Percentiles rank a stretch among this genome's conserved stretches.
These are phyloP conservation scores for Plasmodium reichenowi DNA, from an alignment of 169 alveolate genomes.

Conservation along the genomic window DNA sequence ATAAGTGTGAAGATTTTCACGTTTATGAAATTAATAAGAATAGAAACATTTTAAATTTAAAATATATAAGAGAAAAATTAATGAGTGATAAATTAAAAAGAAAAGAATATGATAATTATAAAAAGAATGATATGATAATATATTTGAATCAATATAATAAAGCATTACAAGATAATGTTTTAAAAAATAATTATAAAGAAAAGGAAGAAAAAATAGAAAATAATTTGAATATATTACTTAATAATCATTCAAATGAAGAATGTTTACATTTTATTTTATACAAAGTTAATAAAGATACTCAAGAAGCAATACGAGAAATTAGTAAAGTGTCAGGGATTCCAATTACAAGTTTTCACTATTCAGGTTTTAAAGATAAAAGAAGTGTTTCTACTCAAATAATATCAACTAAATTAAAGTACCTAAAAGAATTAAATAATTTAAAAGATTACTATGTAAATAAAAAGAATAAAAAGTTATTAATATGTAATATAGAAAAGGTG, in stretches of 20 bases:
- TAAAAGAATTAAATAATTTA: constrained; percentile 8
- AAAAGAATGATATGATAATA: neutral
- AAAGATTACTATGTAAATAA: constrained; percentile 9
- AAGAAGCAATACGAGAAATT: constrained; percentile 74
- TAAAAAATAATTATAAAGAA: neutral
- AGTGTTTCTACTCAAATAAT: constrained; percentile 74
- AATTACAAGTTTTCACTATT: constrained; percentile 61
- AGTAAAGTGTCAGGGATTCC: constrained; percentile 63
- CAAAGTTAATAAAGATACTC: constrained; percentile 75
- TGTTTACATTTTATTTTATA: constrained; percentile 50
- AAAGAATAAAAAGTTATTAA: constrained; percentile 30
- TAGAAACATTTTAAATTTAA: constrained; percentile 43
- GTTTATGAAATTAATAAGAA: constrained; percentile 70
- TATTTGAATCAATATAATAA: neutral
- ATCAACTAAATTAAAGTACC: constrained; percentile 13
- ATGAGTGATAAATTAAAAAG: neutral
- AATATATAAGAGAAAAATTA: constrained; percentile 19
- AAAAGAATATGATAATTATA: neutral
- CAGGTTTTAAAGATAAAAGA: constrained; percentile 77
- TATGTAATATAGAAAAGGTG: constrained; percentile 52
- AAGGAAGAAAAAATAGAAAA: constrained; percentile 1
- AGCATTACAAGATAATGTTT: neutral
- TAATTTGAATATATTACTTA: neutral
- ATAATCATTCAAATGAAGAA: constrained; percentile 17
- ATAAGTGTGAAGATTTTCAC: constrained; percentile 76